These are phyloP conservation scores for Erodium maritimum DNA, from an alignment of 345 rosid genomes.

Conservation along the genomic window DNA sequence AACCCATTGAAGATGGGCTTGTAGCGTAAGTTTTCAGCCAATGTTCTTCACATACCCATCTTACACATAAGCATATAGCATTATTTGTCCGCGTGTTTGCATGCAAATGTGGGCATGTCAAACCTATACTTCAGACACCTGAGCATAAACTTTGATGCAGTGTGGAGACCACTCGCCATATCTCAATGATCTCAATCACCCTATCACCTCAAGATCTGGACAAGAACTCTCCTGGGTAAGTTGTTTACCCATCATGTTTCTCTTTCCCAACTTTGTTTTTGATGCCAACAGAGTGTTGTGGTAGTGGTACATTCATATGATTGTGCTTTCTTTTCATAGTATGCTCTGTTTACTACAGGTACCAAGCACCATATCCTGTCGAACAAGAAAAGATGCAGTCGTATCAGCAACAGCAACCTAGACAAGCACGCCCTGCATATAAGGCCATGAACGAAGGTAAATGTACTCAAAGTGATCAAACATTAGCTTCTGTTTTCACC, in stretches of 20 bases:
- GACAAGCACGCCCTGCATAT: slow-evolving; percentile 35
- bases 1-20: slow-evolving; percentile 95
- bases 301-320: neutral
- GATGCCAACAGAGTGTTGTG: neutral
- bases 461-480: neutral
- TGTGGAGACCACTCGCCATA: slow-evolving; percentile 88
- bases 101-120: neutral
- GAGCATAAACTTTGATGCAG: slow-evolving; percentile 35
- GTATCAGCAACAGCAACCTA: slow-evolving; percentile 40
- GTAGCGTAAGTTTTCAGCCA: slow-evolving; percentile 42
- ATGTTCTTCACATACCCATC: neutral
- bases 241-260: neutral
- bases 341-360: slow-evolving; percentile 26
- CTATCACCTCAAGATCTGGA: slow-evolving; percentile 64
- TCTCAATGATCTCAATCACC: slow-evolving; percentile 86
- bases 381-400: slow-evolving; percentile 51
- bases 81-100: neutral
- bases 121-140: neutral
- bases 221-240: slow-evolving; percentile 72
- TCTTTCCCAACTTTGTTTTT: neutral
- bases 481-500: slow-evolving; percentile 2
- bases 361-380: slow-evolving; percentile 57
- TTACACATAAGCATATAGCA: neutral
- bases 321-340: neutral
- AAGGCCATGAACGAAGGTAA: slow-evolving; percentile 61